Base-by-base conservation (phyloP, 805 yeast genomes). In the Ascoidea asiatica region DNA sequence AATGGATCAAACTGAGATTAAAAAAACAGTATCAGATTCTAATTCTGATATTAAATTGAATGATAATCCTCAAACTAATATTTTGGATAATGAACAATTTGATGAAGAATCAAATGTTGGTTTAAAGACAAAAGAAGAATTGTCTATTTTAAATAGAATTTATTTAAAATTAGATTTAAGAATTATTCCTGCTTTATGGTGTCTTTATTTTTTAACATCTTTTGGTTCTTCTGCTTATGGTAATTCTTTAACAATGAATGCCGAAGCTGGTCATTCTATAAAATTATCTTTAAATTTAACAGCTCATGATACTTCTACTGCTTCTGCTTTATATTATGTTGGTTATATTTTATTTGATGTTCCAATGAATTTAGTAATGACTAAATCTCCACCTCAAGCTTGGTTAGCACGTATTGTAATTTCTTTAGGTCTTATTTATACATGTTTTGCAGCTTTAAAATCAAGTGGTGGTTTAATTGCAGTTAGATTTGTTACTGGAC, bases 331-430 rank as follows among this genome's bases (percentile, higher is more conserved):
- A 38, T 80, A 81, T 65, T 84, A 76, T 53, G 95, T 86, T 17
- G 95, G 89, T 4, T 84, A 75, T 58, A 84, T 86, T 51, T 65
- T 86, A 38, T 86, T 86, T 56, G 95, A 86, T 60, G 78, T 86
- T 35, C 95, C 95, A 33, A 84, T 84, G 89, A 86, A 86, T 60
- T 67, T 86, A 52, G 63, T 76, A 43, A 84, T 86, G 94, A 85
- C 94, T n/a, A 67, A 69, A 45, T 71, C 84, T 6, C 79, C 88
- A 20, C 95, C 95, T 2, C 92, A 86, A 53, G 72, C 81, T 1
- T 86, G 95, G 95, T 64, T 86, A 49, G 68, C 85, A 6, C 74
- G 95, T 59, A 85, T 82, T 52, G 80, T 83, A 35, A 65, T 82
- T 38, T 68, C 85, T 21, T 85, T 86, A 39, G 95, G 95, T 7